A percentile compares a stretch with the other conserved stretches of the same genome.
These are phyloP conservation scores for Blastobotrys muscicola DNA, from an alignment of 805 yeast genomes.

Conservation along the genomic window DNA sequence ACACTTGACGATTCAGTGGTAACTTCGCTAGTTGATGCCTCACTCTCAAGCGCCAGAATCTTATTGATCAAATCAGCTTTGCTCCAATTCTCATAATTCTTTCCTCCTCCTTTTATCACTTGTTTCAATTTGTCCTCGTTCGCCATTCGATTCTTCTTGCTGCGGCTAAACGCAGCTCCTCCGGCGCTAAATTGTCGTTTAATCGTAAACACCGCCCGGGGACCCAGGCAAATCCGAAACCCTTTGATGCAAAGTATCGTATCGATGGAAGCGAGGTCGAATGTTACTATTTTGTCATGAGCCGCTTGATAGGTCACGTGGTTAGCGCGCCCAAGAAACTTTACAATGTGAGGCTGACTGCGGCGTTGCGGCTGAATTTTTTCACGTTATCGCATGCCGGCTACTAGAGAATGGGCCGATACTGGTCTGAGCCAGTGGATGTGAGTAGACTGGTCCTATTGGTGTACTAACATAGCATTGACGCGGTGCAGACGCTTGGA, in stretches of 20 bases:
- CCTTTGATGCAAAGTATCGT: no score
- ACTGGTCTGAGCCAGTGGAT: conserved; percentile 60
- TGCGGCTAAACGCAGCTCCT: no score
- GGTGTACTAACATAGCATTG: conserved; percentile 21
- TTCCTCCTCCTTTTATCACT: conserved; percentile 56
- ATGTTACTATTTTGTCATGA: no score
- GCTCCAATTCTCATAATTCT: conserved; percentile 49
- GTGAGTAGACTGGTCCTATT: conserved; percentile 17
- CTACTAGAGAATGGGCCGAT: conserved; percentile 53
- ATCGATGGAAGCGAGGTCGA: no score
- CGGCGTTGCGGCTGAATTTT: neutral
- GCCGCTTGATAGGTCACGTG: neutral
- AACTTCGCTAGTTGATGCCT: neutral
- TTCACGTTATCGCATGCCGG: conserved; percentile 7
- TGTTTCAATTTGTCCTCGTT: conserved; percentile 33
- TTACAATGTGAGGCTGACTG: neutral
- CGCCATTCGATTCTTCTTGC: neutral
- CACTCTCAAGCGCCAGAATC: neutral
- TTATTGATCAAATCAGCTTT: conserved; percentile 3
- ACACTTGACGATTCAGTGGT: neutral
- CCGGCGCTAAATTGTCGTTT: no score
- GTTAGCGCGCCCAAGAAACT: neutral
- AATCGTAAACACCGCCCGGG: no score
- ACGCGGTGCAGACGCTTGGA: conserved; percentile 67
- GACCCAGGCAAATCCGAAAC: no score